These are phyloP conservation scores for Cryomyces minteri DNA, from an alignment of 495 filamentous ascomycete genomes.

Conservation along the genomic window DNA sequence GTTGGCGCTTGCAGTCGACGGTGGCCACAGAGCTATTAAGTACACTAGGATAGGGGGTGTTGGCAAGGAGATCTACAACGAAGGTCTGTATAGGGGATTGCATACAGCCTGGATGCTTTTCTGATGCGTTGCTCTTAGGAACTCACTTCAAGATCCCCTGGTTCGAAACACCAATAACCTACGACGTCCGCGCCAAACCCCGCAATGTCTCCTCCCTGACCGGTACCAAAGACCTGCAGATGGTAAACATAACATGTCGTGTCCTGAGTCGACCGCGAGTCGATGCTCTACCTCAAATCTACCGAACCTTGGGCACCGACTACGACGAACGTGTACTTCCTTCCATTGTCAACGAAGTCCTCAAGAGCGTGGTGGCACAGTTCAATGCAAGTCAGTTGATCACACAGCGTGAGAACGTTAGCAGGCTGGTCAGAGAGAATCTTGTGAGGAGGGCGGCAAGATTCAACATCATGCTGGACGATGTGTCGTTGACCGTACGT, in stretches of 20 bases:
- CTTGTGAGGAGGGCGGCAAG: conserved; percentile 74
- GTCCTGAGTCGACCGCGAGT: conserved; percentile 83
- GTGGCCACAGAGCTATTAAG: conserved; percentile 97
- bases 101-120: background rate
- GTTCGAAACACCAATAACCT: conserved; percentile 92
- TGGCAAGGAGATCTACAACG: conserved; percentile 83
- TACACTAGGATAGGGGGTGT: conserved; percentile 90
- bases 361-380: conserved; percentile 97
- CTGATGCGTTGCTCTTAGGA: conserved; percentile 29
- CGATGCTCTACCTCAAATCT: conserved; percentile 83
- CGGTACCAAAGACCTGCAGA: conserved; percentile 97
- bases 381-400: conserved; percentile 98
- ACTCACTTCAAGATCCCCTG: conserved; percentile 88
- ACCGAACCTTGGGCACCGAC: conserved; percentile 85
- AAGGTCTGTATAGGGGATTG: conserved; percentile 39
- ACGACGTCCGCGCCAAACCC: conserved; percentile 95
- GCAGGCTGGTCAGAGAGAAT: conserved; percentile 79
- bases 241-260: conserved; percentile 99
- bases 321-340: conserved; percentile 95
- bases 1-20: conserved; percentile 50
- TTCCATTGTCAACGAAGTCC: conserved; percentile 94
- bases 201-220: conserved; percentile 93
- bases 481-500: conserved; percentile 89
- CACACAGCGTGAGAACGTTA: conserved; percentile 94
- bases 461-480: conserved; percentile 94